A percentile compares a stretch with the other conserved stretches of the same genome.
phyloP scores from a whole-genome alignment of 805 yeast species.

The Kuraishia ogatae region DNA sequence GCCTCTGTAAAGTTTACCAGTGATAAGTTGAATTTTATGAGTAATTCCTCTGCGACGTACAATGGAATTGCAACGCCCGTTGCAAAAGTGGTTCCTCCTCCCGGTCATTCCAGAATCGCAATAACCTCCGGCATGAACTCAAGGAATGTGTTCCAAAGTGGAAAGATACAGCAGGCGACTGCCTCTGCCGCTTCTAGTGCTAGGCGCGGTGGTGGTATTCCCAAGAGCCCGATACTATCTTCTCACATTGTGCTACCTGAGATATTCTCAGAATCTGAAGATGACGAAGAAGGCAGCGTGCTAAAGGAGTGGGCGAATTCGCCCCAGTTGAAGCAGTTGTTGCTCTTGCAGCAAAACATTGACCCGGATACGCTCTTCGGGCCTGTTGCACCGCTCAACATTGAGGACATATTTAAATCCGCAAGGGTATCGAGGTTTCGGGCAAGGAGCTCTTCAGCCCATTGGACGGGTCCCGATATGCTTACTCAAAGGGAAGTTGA shows the following conservation, averaged over 20 bases:
- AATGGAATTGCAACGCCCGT: background rate
- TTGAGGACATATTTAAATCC: conserved; percentile 55
- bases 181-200: background rate
- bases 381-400: conserved; percentile 56
- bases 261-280: conserved; percentile 44
- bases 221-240: background rate
- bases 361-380: conserved; percentile 72
- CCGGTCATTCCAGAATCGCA: conserved; percentile 3
- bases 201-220: background rate
- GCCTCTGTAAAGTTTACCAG: conserved; percentile 23
- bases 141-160: background rate
- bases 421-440: conserved; percentile 41
- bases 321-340: conserved; percentile 39
- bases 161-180: background rate
- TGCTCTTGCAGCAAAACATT: conserved; percentile 37
- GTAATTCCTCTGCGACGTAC: background rate
- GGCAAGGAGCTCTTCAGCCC: conserved; percentile 45
- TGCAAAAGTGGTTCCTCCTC: background rate
- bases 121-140: background rate
- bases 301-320: conserved; percentile 57
- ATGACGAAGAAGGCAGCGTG: conserved; percentile 38
- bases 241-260: conserved; percentile 27
- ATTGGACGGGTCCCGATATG: conserved; percentile 38
- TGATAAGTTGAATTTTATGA: conserved; percentile 17
- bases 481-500: conserved; percentile 37